A percentile compares a stretch with the other conserved stretches of the same genome.
Conservation (phyloP, 2,329 filamentous ascomycete species). For the Sordariomycetes sp. region DNA sequence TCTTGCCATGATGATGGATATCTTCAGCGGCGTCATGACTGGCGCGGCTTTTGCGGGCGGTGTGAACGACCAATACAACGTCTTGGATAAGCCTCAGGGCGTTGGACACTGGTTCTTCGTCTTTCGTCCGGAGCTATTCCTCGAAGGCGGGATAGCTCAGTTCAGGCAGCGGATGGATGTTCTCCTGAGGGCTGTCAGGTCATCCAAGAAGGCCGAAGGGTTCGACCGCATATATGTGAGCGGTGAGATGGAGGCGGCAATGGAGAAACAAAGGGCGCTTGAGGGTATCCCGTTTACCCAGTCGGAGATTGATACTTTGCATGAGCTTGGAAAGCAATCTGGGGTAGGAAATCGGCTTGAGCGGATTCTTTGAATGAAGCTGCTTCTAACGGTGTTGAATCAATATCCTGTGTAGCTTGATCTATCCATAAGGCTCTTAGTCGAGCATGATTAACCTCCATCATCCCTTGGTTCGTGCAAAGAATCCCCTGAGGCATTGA, state of each 20-base stretch:
- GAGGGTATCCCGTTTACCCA: background rate
- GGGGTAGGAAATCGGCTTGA: no score
- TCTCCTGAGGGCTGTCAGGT: constrained; percentile 7
- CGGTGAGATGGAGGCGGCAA: background rate
- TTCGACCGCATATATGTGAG: constrained; percentile 7
- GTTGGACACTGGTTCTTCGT: constrained; percentile 47
- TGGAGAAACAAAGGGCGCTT: background rate
- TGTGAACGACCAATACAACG: constrained; percentile 47
- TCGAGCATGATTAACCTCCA: no score
- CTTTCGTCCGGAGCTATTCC: constrained; percentile 45
- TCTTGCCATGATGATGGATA: constrained; percentile 69
- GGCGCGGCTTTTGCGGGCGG: constrained; percentile 62
- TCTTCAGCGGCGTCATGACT: constrained; percentile 64
- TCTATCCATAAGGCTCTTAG: no score
- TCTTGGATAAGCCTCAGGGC: constrained; percentile 37
- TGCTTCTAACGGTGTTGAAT: no score
- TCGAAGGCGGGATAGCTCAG: constrained; percentile 34
- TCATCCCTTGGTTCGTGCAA: no score
- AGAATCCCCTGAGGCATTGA: no score
- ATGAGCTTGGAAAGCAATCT: no score
- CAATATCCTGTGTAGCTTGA: no score
- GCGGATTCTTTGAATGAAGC: no score
- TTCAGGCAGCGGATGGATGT: constrained; percentile 31
- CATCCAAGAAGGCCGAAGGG: constrained; percentile 8
- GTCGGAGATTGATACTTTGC: no score